Percentiles rank a stretch among this genome's conserved stretches.
phyloP scores from a whole-genome alignment of 352 stramenopile species.

The Pythium aristosporum region DNA sequence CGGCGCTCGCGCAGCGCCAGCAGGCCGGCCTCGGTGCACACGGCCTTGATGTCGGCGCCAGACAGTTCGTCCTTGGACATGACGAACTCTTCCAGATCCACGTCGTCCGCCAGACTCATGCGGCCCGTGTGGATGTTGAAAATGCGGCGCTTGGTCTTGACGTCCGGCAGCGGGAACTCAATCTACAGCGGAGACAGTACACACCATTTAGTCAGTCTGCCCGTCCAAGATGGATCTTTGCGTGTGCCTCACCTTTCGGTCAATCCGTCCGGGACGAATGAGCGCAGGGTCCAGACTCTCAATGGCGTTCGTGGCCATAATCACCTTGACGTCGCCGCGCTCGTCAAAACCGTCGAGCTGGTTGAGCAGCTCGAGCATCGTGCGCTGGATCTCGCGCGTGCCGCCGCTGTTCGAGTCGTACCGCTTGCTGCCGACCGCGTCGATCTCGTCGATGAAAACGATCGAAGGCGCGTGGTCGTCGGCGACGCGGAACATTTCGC shows the following conservation, averaged over 20 bases:
- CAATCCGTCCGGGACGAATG: conserved; percentile 96
- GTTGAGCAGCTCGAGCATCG: conserved; percentile 99
- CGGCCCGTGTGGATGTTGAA: conserved; percentile 99
- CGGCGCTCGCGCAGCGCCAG: conserved; percentile 96
- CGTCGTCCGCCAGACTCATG: conserved; percentile 98
- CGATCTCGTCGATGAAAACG: conserved; percentile 99
- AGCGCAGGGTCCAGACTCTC: conserved; percentile 99
- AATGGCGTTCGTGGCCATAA: conserved; percentile 99
- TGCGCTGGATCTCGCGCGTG: conserved; percentile 94
- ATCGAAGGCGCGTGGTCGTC: conserved; percentile 97
- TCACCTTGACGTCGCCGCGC: conserved; percentile 99
- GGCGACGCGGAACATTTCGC: conserved; percentile 97
- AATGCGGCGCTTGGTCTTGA: conserved; percentile 99
- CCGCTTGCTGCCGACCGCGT: conserved; percentile 86
- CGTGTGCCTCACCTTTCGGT: no score
- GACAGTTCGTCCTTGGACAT: conserved; percentile 99
- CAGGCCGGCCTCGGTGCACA: conserved; percentile 98
- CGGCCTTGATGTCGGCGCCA: conserved; percentile 99
- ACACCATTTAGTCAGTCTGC: conserved; percentile 1
- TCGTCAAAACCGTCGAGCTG: conserved; percentile 99
- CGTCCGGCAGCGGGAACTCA: conserved; percentile 99
- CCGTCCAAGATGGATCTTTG: conserved; percentile 1
- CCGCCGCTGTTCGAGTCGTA: conserved; percentile 97
- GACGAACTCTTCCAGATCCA: conserved; percentile 99
- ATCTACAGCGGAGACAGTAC: conserved; percentile 70